Percentiles rank a stretch among this genome's conserved stretches.
Conservation (phyloP, 371 early-diverging fungal genomes). For the Circinella minor region DNA sequence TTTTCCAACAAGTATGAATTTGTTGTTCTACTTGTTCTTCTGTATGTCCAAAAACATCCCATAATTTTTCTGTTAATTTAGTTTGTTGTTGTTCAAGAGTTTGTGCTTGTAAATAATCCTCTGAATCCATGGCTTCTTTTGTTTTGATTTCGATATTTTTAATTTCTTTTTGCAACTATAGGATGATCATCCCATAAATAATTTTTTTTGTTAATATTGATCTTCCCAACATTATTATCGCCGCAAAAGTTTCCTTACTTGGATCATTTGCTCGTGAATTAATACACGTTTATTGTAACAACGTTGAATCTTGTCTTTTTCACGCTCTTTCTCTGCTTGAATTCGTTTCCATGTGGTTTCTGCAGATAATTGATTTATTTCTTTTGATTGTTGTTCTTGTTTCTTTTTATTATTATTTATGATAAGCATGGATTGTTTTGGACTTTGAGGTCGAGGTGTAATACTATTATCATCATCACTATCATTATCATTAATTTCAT, state of each 20-base stretch:
- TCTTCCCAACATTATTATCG: background rate
- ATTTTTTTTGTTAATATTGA: background rate
- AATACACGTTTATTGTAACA: constrained; percentile 18
- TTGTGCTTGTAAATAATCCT: constrained; percentile 18
- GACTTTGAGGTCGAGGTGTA: background rate
- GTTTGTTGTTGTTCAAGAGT: background rate
- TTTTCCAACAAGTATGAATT: constrained; percentile 19
- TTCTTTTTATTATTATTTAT: constrained; percentile 1
- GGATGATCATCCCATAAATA: no score
- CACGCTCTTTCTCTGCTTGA: constrained; percentile 23
- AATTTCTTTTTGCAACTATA: constrained; percentile 11
- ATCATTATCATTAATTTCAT: background rate
- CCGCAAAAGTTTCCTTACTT: constrained; percentile 8
- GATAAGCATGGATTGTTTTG: background rate
- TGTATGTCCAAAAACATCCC: constrained; percentile 9
- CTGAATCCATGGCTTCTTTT: constrained; percentile 9
- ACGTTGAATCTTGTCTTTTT: constrained; percentile 18
- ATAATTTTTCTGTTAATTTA: constrained; percentile 12
- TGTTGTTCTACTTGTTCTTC: constrained; percentile 15
- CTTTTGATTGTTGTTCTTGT: background rate
- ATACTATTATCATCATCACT: background rate
- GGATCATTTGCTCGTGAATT: constrained; percentile 17
- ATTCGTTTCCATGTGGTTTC: constrained; percentile 25
- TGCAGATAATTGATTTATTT: constrained; percentile 24
- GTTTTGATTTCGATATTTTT: background rate